phyloP scores from a whole-genome alignment of 2,329 filamentous ascomycete species.

The Penicillium palitans region DNA sequence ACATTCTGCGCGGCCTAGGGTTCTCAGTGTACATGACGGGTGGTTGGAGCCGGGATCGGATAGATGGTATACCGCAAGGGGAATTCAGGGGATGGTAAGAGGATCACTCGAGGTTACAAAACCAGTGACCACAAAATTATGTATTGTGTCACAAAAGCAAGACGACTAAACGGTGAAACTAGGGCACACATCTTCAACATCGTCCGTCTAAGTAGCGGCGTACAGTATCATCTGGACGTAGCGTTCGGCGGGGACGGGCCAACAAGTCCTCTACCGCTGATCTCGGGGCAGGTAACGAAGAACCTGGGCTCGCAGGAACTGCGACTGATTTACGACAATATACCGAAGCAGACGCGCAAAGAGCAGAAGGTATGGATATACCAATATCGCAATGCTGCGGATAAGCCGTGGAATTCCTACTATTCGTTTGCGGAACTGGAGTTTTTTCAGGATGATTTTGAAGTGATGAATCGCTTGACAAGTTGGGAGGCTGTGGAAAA shows the following conservation, averaged over 20 bases:
- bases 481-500: constrained; percentile 37
- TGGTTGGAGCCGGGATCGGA: constrained; percentile 41
- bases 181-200: constrained; percentile 60
- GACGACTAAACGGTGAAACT: not conserved
- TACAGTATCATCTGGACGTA: constrained; percentile 57
- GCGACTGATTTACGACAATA: constrained; percentile 51
- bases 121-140: not conserved
- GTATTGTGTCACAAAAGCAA: not conserved
- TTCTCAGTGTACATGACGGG: constrained; percentile 56
- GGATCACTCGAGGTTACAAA: not conserved
- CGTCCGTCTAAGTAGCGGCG: constrained; percentile 50
- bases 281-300: constrained; percentile 40
- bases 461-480: constrained; percentile 43
- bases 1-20: constrained; percentile 54
- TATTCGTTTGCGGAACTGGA: constrained; percentile 46
- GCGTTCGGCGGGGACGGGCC: constrained; percentile 64
- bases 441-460: constrained; percentile 43
- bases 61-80: constrained; percentile 30
- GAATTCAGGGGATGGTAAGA: constrained; percentile 25
- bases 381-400: constrained; percentile 37
- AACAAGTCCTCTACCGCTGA: constrained; percentile 56
- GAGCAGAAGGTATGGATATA: constrained; percentile 57
- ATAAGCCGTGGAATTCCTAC: constrained; percentile 44
- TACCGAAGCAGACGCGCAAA: constrained; percentile 46
- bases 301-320: constrained; percentile 59